Evolutionary conservation across 495 filamentous ascomycete species (phyloP).

Genomic region (Tuber melanosporum): DNA sequence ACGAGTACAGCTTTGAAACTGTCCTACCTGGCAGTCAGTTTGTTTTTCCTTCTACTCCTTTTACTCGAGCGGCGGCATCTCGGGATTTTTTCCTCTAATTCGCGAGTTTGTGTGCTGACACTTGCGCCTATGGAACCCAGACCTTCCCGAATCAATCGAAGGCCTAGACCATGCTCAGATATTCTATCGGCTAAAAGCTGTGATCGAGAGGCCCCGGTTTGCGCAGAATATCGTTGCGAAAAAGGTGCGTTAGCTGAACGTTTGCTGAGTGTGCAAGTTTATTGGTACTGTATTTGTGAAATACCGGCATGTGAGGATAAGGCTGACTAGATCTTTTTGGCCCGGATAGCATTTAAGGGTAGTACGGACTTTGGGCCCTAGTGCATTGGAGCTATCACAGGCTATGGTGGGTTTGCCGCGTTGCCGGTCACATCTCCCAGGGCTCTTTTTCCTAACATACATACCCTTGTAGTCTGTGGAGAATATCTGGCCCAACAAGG

Average conservation of each 20-base stretch:
- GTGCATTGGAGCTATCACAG: constrained; percentile 74
- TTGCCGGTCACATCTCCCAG: not conserved
- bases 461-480: constrained; percentile 59
- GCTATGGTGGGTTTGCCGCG: constrained; percentile 54
- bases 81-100: not conserved
- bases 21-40: constrained; percentile 62
- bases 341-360: constrained; percentile 60
- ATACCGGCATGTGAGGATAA: not conserved
- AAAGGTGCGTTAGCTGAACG: constrained; percentile 44
- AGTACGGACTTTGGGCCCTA: constrained; percentile 74
- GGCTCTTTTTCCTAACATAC: constrained; percentile 15
- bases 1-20: constrained; percentile 85
- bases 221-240: constrained; percentile 69
- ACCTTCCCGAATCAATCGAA: constrained; percentile 73
- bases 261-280: not conserved
- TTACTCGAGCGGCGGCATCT: not conserved
- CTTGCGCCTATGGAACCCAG: constrained; percentile 14
- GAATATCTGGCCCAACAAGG: constrained; percentile 91
- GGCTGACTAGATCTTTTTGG: constrained; percentile 9
- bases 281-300: not conserved
- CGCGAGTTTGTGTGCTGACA: not conserved
- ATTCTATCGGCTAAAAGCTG: constrained; percentile 81
- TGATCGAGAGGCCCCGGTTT: constrained; percentile 71
- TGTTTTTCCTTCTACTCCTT: not conserved
- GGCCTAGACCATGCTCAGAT: constrained; percentile 74